phyloP scores from a whole-genome alignment of 2,329 filamentous ascomycete species.

The Cladophialophora carrionii region DNA sequence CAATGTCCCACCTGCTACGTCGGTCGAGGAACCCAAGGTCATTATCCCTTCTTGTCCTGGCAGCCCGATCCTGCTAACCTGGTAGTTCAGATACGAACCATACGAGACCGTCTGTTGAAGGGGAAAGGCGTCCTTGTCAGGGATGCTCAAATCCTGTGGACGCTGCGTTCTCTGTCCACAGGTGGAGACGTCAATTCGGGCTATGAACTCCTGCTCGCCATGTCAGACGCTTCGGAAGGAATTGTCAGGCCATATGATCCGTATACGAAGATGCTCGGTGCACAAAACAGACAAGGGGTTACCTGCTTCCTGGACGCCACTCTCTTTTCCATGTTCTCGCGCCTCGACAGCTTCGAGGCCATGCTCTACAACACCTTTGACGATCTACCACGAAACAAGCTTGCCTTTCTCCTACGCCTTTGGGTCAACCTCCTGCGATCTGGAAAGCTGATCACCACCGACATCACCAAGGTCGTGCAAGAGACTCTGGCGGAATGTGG shows the following conservation, averaged over 20 bases:
- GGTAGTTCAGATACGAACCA: conserved; percentile 52
- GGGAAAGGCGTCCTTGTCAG: conserved; percentile 60
- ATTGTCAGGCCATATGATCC: conserved; percentile 76
- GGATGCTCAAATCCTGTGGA: conserved; percentile 66
- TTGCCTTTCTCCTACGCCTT: conserved; percentile 77
- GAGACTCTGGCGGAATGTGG: conserved; percentile 81
- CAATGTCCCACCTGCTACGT: conserved; percentile 15
- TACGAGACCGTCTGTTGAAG: conserved; percentile 57
- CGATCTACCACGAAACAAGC: conserved; percentile 70
- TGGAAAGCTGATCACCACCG: conserved; percentile 80
- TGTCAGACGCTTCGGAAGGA: conserved; percentile 80
- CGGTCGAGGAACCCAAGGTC: conserved; percentile 36
- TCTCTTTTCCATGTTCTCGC: conserved; percentile 93
- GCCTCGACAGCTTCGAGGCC: conserved; percentile 86
- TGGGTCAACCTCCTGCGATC: conserved; percentile 92
- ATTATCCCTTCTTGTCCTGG: background rate
- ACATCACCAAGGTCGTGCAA: conserved; percentile 85
- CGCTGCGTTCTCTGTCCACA: conserved; percentile 64
- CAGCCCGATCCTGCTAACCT: conserved; percentile 8
- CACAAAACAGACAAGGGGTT: conserved; percentile 80
- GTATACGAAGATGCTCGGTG: conserved; percentile 73
- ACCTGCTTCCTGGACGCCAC: conserved; percentile 95
- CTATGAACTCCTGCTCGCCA: conserved; percentile 73
- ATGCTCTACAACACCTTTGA: conserved; percentile 81
- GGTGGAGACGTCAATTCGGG: conserved; percentile 73